Conservation (phyloP, 2,329 filamentous ascomycete species). For the Botryosphaeria dothidea region DNA sequence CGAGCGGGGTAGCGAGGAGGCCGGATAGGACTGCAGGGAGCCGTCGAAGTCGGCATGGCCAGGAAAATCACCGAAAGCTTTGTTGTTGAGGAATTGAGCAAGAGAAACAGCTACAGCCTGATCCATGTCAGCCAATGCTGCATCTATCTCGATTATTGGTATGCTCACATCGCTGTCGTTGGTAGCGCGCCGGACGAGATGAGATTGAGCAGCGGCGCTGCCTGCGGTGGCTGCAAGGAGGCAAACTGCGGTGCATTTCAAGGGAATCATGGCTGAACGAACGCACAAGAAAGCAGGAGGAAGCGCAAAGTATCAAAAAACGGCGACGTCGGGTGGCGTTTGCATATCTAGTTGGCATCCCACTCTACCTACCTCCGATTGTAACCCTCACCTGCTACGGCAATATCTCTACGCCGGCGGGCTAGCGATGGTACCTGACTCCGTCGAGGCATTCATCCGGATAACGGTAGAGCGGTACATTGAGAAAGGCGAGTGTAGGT, state of each 20-base stretch:
- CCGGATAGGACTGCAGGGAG: constrained; percentile 46
- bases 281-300: background rate
- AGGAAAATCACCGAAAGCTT: constrained; percentile 47
- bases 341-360: background rate
- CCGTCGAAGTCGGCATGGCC: constrained; percentile 50
- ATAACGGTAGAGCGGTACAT: background rate
- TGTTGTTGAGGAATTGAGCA: constrained; percentile 47
- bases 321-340: background rate
- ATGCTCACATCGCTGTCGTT: background rate
- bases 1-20: constrained; percentile 30
- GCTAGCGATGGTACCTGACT: background rate
- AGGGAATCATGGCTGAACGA: background rate
- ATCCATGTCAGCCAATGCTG: background rate
- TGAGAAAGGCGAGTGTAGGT: background rate
- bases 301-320: background rate
- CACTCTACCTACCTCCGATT: constrained; percentile 2
- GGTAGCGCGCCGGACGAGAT: background rate
- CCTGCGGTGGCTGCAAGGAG: background rate
- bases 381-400: constrained; percentile 13
- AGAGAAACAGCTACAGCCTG: constrained; percentile 31
- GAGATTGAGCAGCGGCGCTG: background rate
- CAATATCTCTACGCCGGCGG: constrained; percentile 2
- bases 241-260: background rate
- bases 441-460: background rate
- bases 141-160: too few species aligned